Evolutionary conservation across 331 rosid genomes (phyloP), one percentile per base, ranked within the genome.

Genomic region (Phaseolus coccineus): DNA sequence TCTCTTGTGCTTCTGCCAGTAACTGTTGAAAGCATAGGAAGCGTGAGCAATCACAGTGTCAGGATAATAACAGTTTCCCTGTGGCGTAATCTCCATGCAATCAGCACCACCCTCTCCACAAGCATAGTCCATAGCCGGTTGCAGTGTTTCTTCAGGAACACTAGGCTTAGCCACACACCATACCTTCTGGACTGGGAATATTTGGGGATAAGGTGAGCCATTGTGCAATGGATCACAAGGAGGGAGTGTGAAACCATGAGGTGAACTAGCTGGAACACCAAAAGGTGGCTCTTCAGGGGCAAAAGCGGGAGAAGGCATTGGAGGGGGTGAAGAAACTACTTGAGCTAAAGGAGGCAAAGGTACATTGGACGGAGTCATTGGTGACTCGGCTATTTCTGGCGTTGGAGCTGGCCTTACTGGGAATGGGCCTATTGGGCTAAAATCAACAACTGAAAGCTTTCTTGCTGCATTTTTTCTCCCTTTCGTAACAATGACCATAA

Each of bases 111-210:
- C 99, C 8, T 80, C 92, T n/a, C 98, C 98, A 78, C 99, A 95
- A 19, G 99, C 99, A 66, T 88, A 93, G 65, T 95, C 97, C 84
- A 95, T 81, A 22, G 96, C 93, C 77, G 81, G 84, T 52, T 93
- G 99, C 48, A 93, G 74, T 15, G 89, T 87, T 8, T 88, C 98
- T 27, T 81, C 90, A 4, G 97, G 97, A 74, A 95, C 98, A 51
- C 78, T 88, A 4, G 98, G 98, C 88, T 95, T 95, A 2, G 99
- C 99, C 79, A 95, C 98, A 75, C 99, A 91, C 99, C 99, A 95
- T 44, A 85, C 84, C 61, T 87, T 88, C 80, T 90, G 98, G 47
- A 75, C 58, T 30, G 81, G 46, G 44, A 78, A 77, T 8, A 59
- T 77, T 5, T 56, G 66, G 1, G 97, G 92, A 2, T 80, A 77